Conservation (phyloP, 1,139 yeast species). For the Candida labiduridarum region DNA sequence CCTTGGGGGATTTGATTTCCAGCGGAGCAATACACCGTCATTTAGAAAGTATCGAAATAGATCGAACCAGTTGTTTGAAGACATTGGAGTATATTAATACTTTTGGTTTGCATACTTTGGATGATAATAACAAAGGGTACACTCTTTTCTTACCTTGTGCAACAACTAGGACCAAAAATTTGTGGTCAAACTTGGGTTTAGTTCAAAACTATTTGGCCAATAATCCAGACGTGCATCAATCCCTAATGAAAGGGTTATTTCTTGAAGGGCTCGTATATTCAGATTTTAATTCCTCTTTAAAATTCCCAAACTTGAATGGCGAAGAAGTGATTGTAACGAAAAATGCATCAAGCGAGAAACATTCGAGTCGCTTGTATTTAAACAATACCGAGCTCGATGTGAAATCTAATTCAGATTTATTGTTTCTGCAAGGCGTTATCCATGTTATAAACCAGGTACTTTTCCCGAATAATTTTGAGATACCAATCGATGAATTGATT, state of each 20-base stretch:
- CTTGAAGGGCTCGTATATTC: constrained; percentile 69
- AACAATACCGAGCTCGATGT: constrained; percentile 32
- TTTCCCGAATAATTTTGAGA: constrained; percentile 58
- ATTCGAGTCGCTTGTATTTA: constrained; percentile 23
- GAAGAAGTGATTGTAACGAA: constrained; percentile 22
- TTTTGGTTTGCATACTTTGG: constrained; percentile 38
- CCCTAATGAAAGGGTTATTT: constrained; percentile 59
- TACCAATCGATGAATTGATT: constrained; percentile 61
- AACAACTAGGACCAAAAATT: constrained; percentile 8
- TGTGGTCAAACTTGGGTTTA: constrained; percentile 73
- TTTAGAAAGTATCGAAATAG: constrained; percentile 33
- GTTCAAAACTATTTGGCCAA: constrained; percentile 58
- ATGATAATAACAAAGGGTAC: constrained; percentile 62
- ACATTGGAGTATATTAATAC: constrained; percentile 37
- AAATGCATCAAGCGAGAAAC: constrained; percentile 26
- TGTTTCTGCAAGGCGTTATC: constrained; percentile 84
- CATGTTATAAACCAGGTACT: constrained; percentile 65
- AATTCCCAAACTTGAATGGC: constrained; percentile 32
- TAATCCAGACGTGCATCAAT: constrained; percentile 52
- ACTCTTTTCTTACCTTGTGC: constrained; percentile 82
- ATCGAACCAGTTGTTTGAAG: constrained; percentile 38
- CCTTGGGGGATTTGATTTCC: constrained; percentile 42
- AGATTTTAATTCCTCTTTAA: constrained; percentile 44
- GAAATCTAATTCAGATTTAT: constrained; percentile 60
- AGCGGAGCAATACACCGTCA: constrained; percentile 35